Base-by-base conservation (phyloP, 202 grass and related monocot genomes). In the Setaria viridis region DNA sequence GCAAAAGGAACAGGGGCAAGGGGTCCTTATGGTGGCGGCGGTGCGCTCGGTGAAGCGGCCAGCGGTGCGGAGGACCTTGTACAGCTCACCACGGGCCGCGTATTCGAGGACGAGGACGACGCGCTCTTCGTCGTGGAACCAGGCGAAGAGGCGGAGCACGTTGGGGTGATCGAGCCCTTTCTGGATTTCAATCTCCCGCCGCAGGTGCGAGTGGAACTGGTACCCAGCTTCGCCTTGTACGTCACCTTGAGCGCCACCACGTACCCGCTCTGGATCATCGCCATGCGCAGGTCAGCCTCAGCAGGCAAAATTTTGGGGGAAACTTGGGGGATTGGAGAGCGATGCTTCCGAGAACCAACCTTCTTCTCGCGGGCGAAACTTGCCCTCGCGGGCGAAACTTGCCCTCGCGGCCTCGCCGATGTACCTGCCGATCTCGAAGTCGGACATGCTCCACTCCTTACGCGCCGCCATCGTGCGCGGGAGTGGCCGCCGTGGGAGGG, bases 161-260 rank as follows among this genome's bases (percentile, higher is more conserved):
- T 99, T 96, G 29, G 94, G 94, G 92, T 99, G 94, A 78, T 94
- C 78, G 81, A 99, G 88, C 14, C 82, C 54, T 68, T 76, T 71
- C 88, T 99, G 97, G 77, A 99, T 99, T 90, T 92, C 92, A 59
- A 99, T 99, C 88, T 99, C 97, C 59, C 97, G 85, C 66, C 74
- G 84, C 50, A 99, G 75, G 82, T 95, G 93, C 47, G 83, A 76
- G 86, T 95, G 87, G 84, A 89, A 94, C 35, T 72, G 86, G 91
- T 94, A 95, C 89, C 79, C 80, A 96, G 86, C 79, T 99, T 99
- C 88, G 30, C 74, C 89, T 99, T 99, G 76, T 74, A 96, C 13
- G 87, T 90, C 68, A 95, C 79, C 84, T 99, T 98, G 25, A 98
- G 86, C 49, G 96, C 96, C 34, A 98, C 93, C 70, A 93, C 88